phyloP scores from a whole-genome alignment of 2,329 filamentous ascomycete genomes.

The Cordyceps militaris region DNA sequence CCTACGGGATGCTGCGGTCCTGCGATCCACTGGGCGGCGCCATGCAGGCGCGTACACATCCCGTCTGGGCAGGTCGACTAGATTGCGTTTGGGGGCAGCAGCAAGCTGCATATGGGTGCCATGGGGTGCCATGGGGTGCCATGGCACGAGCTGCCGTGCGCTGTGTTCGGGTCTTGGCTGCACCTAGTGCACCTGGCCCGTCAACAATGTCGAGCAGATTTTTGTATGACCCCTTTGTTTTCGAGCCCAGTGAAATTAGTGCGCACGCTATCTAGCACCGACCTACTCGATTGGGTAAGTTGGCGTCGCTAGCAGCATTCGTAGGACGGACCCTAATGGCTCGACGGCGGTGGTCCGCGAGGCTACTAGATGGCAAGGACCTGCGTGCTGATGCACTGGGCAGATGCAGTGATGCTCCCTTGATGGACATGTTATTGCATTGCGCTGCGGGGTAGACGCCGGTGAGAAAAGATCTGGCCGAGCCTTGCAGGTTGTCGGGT shows the following conservation, averaged over 20 bases:
- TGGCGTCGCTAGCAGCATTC: not conserved
- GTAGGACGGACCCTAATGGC: not conserved
- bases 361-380: not conserved
- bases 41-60: conserved; percentile 3
- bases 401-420: no score
- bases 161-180: not conserved
- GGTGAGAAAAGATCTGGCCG: not conserved
- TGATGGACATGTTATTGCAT: not conserved
- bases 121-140: not conserved
- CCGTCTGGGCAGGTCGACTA: conserved; percentile 10
- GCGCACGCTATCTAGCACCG: not conserved
- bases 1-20: not conserved
- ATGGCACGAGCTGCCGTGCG: not conserved
- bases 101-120: not conserved
- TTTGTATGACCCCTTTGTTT: not conserved
- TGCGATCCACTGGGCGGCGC: not conserved
- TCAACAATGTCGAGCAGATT: not conserved
- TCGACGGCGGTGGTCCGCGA: not conserved
- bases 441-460: not conserved
- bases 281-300: conserved; percentile 7
- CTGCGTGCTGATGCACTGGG: no score
- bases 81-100: not conserved
- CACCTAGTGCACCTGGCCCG: not conserved
- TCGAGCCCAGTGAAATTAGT: not conserved
- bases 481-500: not conserved